Evolutionary conservation across 306 rosid species (phyloP).

Genomic region (Medicago lupulina): DNA sequence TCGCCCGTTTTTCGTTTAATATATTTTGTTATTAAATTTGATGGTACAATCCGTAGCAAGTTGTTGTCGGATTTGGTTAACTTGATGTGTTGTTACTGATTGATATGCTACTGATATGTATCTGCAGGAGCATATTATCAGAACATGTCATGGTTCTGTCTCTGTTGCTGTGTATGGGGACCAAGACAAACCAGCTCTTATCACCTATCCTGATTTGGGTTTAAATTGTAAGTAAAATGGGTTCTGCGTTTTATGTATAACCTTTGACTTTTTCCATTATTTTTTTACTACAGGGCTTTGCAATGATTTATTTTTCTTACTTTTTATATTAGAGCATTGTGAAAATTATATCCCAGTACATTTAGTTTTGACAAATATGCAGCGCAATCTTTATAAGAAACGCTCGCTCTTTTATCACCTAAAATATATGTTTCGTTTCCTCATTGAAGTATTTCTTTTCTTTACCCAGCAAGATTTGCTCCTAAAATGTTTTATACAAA

Average conservation of each 20-base stretch:
- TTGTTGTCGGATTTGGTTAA: constrained; percentile 22
- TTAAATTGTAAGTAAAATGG: constrained; percentile 72
- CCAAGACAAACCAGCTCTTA: constrained; percentile 91
- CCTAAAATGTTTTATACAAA: constrained; percentile 13
- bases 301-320: neutral
- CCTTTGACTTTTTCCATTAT: neutral
- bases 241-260: constrained; percentile 15
- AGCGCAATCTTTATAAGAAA: neutral
- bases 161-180: constrained; percentile 90
- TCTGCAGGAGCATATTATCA: constrained; percentile 81
- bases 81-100: constrained; percentile 33
- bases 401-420: neutral
- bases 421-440: constrained; percentile 9
- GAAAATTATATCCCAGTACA: neutral
- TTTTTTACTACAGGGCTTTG: neutral
- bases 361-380: constrained; percentile 21
- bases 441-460: neutral
- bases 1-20: neutral
- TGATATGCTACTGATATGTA: constrained; percentile 33
- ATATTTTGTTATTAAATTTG: neutral
- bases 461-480: constrained; percentile 2
- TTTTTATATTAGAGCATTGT: constrained; percentile 3
- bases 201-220: constrained; percentile 94
- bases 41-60: constrained; percentile 5
- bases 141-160: constrained; percentile 72